A percentile compares a stretch with the other conserved stretches of the same genome.
Evolutionary conservation across 1,284 basidiomycete genomes (phyloP).

Genomic region (Amylostereum chailletii): DNA sequence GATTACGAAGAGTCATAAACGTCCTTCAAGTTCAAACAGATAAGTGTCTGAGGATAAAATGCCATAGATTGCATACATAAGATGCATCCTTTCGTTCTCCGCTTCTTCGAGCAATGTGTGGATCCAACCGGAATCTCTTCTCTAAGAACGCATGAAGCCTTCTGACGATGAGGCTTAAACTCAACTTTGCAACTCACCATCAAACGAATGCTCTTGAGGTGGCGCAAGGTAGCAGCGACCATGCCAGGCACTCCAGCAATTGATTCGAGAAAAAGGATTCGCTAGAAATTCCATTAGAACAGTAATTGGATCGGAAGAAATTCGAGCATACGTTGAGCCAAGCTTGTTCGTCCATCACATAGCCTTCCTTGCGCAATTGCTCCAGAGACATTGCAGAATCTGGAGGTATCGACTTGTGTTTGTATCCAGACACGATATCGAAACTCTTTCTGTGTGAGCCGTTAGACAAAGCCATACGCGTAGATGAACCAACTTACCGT

Average conservation of each 20-base stretch:
- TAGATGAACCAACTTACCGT: constrained; percentile 27
- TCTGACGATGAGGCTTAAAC: constrained; percentile 6
- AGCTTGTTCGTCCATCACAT: constrained; percentile 61
- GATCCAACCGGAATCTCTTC: constrained; percentile 85
- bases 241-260: constrained; percentile 93
- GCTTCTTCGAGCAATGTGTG: constrained; percentile 85
- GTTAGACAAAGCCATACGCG: constrained; percentile 1
- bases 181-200: constrained; percentile 44
- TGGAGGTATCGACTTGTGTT: constrained; percentile 58
- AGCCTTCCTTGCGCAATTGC: constrained; percentile 65
- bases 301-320: constrained; percentile 3
- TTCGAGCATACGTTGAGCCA: constrained; percentile 62
- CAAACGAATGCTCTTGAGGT: constrained; percentile 73
- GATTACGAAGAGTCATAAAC: constrained; percentile 81
- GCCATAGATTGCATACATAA: constrained; percentile 47
- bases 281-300: constrained; percentile 25
- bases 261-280: constrained; percentile 84
- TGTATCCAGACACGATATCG: constrained; percentile 77
- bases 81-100: constrained; percentile 93
- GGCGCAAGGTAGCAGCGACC: constrained; percentile 84
- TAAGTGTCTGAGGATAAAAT: no score
- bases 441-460: constrained; percentile 44
- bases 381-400: constrained; percentile 53
- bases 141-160: constrained; percentile 31
- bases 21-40: constrained; percentile 40